A percentile compares a stretch with the other conserved stretches of the same genome.
These are phyloP conservation scores for Vicia sativa DNA, from an alignment of 306 rosid species.

Conservation along the genomic window DNA sequence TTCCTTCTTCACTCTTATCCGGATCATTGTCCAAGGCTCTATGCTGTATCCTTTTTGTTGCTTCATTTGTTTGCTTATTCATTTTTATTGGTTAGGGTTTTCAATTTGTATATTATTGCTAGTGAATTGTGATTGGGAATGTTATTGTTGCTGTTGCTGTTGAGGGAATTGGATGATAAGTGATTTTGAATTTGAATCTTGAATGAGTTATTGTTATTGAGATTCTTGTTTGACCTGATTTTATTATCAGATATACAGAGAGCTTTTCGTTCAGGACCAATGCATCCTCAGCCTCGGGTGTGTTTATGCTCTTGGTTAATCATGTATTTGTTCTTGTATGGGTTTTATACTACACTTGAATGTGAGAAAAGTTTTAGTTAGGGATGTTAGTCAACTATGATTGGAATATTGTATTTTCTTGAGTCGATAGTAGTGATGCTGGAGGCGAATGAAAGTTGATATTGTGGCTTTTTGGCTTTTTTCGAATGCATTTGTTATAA, in stretches of 20 bases:
- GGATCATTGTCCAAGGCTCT: conserved; percentile 94
- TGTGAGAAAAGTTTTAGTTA: conserved; percentile 17
- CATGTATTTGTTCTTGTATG: conserved; percentile 19
- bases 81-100: conserved; percentile 12
- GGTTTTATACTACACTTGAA: conserved; percentile 25
- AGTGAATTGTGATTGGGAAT: neutral
- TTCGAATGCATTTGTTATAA: neutral
- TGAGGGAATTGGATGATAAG: conserved; percentile 1
- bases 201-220: neutral
- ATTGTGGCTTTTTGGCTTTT: neutral
- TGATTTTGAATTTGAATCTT: conserved; percentile 7
- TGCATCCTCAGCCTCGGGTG: conserved; percentile 93
- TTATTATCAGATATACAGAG: conserved; percentile 80
- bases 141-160: neutral
- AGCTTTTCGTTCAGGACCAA: conserved; percentile 76
- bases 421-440: too few species aligned
- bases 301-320: conserved; percentile 8
- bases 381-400: conserved; percentile 22
- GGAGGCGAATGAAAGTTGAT: too few species aligned
- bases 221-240: conserved; percentile 52
- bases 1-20: conserved; percentile 71
- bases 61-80: neutral
- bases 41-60: conserved; percentile 76
- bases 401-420: conserved; percentile 10
- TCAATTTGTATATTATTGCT: neutral